Evolutionary conservation across 1,284 basidiomycete species (phyloP).

Genomic region (Ustilago xerochloae): DNA sequence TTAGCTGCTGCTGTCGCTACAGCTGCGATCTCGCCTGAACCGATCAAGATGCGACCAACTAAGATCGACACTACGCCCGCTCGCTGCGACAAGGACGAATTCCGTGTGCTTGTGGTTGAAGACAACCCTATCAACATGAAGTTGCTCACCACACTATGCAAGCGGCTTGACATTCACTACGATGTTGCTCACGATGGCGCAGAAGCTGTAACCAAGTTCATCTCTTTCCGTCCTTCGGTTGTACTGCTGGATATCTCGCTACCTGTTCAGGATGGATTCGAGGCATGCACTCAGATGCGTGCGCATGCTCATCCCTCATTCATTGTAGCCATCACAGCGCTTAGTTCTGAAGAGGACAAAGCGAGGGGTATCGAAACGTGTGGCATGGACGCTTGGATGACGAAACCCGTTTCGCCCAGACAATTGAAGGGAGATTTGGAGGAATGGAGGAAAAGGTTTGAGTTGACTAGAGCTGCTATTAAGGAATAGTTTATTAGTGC

Average conservation of each 20-base stretch:
- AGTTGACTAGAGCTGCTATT: not conserved
- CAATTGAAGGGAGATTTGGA: slow-evolving; percentile 33
- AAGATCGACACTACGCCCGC: slow-evolving; percentile 15
- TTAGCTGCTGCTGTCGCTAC: too few relatives aligned
- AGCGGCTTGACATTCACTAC: slow-evolving; percentile 40
- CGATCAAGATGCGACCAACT: slow-evolving; percentile 1
- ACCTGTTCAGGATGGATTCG: slow-evolving; percentile 57
- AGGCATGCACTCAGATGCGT: slow-evolving; percentile 55
- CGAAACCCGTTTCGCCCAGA: slow-evolving; percentile 50
- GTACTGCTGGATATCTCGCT: slow-evolving; percentile 61
- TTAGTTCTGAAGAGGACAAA: slow-evolving; percentile 54
- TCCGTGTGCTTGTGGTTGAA: slow-evolving; percentile 56
- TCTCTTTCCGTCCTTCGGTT: slow-evolving; percentile 43
- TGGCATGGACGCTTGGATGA: slow-evolving; percentile 60
- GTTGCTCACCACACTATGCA: slow-evolving; percentile 50
- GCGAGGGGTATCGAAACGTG: slow-evolving; percentile 44
- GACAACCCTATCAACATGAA: slow-evolving; percentile 63
- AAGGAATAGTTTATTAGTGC: too few relatives aligned
- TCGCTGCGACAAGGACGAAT: slow-evolving; percentile 22
- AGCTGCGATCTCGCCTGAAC: not conserved
- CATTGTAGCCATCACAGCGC: slow-evolving; percentile 59
- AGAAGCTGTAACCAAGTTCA: slow-evolving; percentile 54
- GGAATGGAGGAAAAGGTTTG: slow-evolving; percentile 20
- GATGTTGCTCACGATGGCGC: slow-evolving; percentile 55
- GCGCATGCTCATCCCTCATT: slow-evolving; percentile 32